Conservation (phyloP, 2,329 filamentous ascomycete genomes). For the Myriangium duriaei region DNA sequence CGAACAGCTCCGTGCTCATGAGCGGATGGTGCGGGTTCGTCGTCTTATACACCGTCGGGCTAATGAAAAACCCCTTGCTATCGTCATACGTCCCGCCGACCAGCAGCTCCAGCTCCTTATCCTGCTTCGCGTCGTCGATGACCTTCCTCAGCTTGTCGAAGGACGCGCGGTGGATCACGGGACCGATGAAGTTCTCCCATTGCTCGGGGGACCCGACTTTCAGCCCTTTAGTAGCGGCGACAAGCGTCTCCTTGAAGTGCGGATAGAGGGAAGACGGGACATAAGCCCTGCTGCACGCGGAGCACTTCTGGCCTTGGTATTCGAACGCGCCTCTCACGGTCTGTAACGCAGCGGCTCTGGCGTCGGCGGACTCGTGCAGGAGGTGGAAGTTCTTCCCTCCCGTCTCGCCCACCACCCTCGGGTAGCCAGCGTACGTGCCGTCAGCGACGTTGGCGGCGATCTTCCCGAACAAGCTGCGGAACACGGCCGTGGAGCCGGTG, state of each 20-base stretch:
- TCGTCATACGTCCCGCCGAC: constrained; percentile 67
- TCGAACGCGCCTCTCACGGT: constrained; percentile 82
- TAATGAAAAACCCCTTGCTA: constrained; percentile 68
- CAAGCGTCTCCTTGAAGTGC: constrained; percentile 54
- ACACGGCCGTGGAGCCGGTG: constrained; percentile 84
- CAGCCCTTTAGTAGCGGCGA: constrained; percentile 56
- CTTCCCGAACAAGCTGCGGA: constrained; percentile 76
- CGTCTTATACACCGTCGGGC: constrained; percentile 71
- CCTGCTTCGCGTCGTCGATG: constrained; percentile 69
- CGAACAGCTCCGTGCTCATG: constrained; percentile 69
- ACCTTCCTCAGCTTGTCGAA: constrained; percentile 69
- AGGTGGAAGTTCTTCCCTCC: constrained; percentile 92
- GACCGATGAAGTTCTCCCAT: constrained; percentile 70
- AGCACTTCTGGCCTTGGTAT: constrained; percentile 87
- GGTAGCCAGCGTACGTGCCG: constrained; percentile 73
- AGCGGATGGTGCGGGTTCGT: constrained; percentile 62
- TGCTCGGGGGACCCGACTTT: constrained; percentile 58
- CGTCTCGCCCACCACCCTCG: constrained; percentile 79
- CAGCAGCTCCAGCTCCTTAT: constrained; percentile 59
- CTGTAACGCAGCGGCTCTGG: constrained; percentile 67
- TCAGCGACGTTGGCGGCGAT: constrained; percentile 73
- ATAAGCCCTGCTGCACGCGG: constrained; percentile 69
- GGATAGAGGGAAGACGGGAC: constrained; percentile 64
- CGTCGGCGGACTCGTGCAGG: constrained; percentile 62
- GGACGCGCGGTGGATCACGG: constrained; percentile 69